These are phyloP conservation scores for Phaeosphaeriaceae sp. DNA, from an alignment of 2,329 filamentous ascomycete species.

Conservation along the genomic window DNA sequence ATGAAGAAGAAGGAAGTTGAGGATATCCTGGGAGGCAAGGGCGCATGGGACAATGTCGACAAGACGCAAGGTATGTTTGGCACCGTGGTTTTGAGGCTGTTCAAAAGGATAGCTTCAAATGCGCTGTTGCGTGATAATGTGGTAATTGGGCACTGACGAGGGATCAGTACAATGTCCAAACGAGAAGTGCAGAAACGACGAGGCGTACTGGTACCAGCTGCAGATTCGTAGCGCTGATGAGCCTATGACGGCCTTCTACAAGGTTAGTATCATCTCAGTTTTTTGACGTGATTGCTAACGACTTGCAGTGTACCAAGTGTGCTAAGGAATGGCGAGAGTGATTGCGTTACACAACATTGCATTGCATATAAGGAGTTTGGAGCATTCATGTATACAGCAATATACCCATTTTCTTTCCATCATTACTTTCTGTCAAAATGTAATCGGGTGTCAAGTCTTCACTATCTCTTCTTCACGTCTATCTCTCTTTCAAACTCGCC, in stretches of 20 bases:
- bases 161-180: slow-evolving; percentile 77
- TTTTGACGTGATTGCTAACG: slow-evolving; percentile 6
- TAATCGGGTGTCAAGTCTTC: too few species aligned
- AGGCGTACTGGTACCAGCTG: slow-evolving; percentile 94
- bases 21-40: slow-evolving; percentile 86
- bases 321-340: slow-evolving; percentile 54
- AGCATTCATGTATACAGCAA: neutral
- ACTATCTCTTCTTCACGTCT: too few species aligned
- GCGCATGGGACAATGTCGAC: slow-evolving; percentile 90
- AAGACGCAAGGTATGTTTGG: slow-evolving; percentile 67
- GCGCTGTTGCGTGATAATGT: neutral
- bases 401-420: neutral
- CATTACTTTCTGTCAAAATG: neutral
- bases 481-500: too few species aligned
- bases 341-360: slow-evolving; percentile 1
- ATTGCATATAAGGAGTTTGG: slow-evolving; percentile 14
- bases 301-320: slow-evolving; percentile 50
- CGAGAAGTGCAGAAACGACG: slow-evolving; percentile 78
- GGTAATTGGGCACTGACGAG: slow-evolving; percentile 2
- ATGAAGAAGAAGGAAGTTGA: slow-evolving; percentile 89
- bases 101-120: neutral
- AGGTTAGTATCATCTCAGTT: slow-evolving; percentile 58
- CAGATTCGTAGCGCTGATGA: slow-evolving; percentile 98
- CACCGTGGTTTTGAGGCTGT: neutral
- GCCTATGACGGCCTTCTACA: slow-evolving; percentile 97